Conservation (phyloP, 73 alveolate species). For the Tetrahymena thermophila region DNA sequence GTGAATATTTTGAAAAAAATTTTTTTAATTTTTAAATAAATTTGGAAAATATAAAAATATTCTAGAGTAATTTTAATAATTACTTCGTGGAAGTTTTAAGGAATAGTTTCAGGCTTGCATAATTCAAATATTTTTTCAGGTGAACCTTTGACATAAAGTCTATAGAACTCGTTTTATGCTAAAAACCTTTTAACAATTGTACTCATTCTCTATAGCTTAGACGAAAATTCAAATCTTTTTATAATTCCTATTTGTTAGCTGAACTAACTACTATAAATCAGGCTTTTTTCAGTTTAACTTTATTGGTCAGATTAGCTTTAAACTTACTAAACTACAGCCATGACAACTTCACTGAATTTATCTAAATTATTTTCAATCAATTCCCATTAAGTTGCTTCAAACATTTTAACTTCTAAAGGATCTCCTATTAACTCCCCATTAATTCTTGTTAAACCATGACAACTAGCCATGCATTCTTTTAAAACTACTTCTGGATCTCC, state of each 20-base stretch:
- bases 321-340: not conserved
- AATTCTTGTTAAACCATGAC: constrained; percentile 47
- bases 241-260: constrained; percentile 64
- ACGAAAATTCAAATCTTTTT: constrained; percentile 84
- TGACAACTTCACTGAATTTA: not conserved
- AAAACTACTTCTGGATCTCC: constrained; percentile 9
- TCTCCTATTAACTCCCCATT: constrained; percentile 78
- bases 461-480: constrained; percentile 34
- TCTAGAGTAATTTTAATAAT: constrained; percentile 36
- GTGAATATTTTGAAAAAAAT: no score
- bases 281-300: not conserved
- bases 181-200: constrained; percentile 47
- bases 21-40: no score
- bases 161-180: constrained; percentile 6
- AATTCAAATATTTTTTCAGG: constrained; percentile 88
- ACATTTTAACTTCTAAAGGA: constrained; percentile 89
- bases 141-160: constrained; percentile 83
- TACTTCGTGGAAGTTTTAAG: constrained; percentile 67
- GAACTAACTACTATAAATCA: constrained; percentile 1
- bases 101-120: constrained; percentile 71
- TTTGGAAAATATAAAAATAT: no score
- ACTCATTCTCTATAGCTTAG: constrained; percentile 85
- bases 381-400: constrained; percentile 70
- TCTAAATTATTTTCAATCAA: constrained; percentile 39
- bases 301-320: not conserved